Evolutionary conservation across 2,329 filamentous ascomycete genomes (phyloP), one percentile per base, ranked within the genome.

Genomic region (Alternaria viburni): DNA sequence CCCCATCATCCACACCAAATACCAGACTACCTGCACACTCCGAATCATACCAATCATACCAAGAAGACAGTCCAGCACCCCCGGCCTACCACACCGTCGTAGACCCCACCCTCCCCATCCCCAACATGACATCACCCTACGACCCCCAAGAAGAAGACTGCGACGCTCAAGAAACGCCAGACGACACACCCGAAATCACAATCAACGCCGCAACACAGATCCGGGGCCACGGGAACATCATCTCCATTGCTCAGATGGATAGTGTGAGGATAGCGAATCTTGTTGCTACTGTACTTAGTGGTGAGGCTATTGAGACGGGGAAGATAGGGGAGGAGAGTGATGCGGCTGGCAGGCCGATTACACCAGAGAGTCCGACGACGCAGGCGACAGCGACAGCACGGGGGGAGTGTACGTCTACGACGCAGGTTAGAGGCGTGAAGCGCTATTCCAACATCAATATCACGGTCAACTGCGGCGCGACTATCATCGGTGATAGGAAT

Each of bases 201-300:
- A 70, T 79, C 59, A 79, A 79, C 61, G 74, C 77, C 8, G 68
- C 72, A 0, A 78, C 76, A 9, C 75, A 79, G 47, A 73, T 79
- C 44, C 66, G 75, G 30, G 76, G 76, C 43, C 70, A 74, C 17
- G 75, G 73, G 5, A 79, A 79, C 61, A 78, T 79, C 26, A 70
- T 79, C 28, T 75, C 71, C 23, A 73, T 77, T 32, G 69, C 71
- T 19, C 75, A 74, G 30, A 72, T 79, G 71, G 75, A 79, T 47
- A 74, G 68, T 28, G 63, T 62, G 30, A 61, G 71, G 17, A 73
- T 79, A 64, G 73, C 74, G 30, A 74, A 65, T 21, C 61, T 78
- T 36, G 61, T 78, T 23, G 63, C 68, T 17, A 54, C 58, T 43
- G 59, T 77, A 47, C 54, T 78, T 36, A 65, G 69, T 17, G 67